These are phyloP conservation scores for Penicillium griseofulvum DNA, from an alignment of 2,329 filamentous ascomycete species.

Conservation along the genomic window DNA sequence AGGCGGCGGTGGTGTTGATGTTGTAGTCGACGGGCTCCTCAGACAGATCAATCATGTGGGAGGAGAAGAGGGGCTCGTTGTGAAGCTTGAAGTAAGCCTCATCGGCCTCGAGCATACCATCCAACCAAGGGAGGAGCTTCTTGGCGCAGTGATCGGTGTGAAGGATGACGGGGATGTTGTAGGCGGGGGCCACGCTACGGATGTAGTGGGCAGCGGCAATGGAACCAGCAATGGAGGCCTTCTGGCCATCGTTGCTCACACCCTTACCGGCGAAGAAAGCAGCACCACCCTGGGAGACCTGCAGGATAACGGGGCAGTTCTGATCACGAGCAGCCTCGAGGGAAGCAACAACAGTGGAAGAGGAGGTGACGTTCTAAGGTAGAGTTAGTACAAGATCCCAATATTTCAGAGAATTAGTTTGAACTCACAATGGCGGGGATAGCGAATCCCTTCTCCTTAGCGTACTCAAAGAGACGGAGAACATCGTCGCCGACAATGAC, in stretches of 20 bases:
- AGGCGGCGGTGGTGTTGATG: conserved; percentile 85
- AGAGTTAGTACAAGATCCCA: neutral
- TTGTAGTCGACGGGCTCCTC: conserved; percentile 90
- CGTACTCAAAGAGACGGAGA: conserved; percentile 78
- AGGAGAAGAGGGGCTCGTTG: conserved; percentile 89
- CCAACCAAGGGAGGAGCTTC: conserved; percentile 98
- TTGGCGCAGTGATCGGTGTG: conserved; percentile 99
- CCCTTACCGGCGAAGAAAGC: conserved; percentile 93
- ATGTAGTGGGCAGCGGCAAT: conserved; percentile 92
- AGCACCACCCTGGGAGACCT: conserved; percentile 89
- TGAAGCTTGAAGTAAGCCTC: conserved; percentile 93
- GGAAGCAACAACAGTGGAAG: conserved; percentile 77
- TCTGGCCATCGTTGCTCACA: conserved; percentile 77
- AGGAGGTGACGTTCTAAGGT: conserved; percentile 82
- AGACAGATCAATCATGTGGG: conserved; percentile 97
- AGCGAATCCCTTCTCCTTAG: conserved; percentile 81
- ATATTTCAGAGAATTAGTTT: neutral
- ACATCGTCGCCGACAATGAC: conserved; percentile 68
- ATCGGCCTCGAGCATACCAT: conserved; percentile 91
- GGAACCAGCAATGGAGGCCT: conserved; percentile 82
- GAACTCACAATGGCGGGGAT: conserved; percentile 73
- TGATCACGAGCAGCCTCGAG: conserved; percentile 93
- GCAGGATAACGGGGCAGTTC: conserved; percentile 89
- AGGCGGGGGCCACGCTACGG: conserved; percentile 78
- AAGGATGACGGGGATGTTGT: conserved; percentile 86